Evolutionary conservation across 495 filamentous ascomycete genomes (phyloP), one percentile per base, ranked within the genome.

Genomic region (Cryomyces minteri): DNA sequence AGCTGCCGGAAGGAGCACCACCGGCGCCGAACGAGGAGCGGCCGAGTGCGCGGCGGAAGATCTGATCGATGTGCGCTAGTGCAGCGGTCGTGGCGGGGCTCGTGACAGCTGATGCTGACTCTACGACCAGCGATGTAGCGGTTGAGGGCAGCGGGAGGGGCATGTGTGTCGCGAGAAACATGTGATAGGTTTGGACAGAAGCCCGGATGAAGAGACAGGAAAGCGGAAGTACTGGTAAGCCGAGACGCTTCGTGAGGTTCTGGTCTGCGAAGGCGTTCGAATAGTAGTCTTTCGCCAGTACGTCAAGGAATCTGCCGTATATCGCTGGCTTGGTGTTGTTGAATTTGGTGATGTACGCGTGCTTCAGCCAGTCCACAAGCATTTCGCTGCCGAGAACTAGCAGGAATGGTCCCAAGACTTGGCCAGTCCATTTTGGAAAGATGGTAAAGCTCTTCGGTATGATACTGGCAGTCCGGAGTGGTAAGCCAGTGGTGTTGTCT

Each of bases 281-380:
- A 58, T 96, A 96, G 62, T 99, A 99, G 53, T 99, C 90, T 57
- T 94, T 95, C 40, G 86, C 85, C 11, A 96, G 67, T 4, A 96
- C 78, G 55, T 99, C 90, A 10, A 95, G 67, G 59, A 90, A 95
- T 32, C 84, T 75, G 10, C 72, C 70, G 56, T 99, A 96, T 37
- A 99, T 77, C 3, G 71, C 79, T 14, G 92, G 92, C 37, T 87
- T 84, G 43, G 82, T 82, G 51, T 90, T 92, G 67, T 99, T 99
- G 67, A 99, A 99, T 59, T 99, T 99, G 49, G 76, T 86, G 59
- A 96, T 90, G 59, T 94, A 99, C 10, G 84, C 83, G 55, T 99
- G 90, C 59, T 99, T 99, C 50, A 94, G 65, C 84, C 83, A 95
- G 58, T 99, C 90, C 1, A 99, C 90, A 1, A 94, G 62, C 82